Evolutionary conservation across 352 stramenopile species (phyloP).

Genomic region (Blastocystis sp.): DNA sequence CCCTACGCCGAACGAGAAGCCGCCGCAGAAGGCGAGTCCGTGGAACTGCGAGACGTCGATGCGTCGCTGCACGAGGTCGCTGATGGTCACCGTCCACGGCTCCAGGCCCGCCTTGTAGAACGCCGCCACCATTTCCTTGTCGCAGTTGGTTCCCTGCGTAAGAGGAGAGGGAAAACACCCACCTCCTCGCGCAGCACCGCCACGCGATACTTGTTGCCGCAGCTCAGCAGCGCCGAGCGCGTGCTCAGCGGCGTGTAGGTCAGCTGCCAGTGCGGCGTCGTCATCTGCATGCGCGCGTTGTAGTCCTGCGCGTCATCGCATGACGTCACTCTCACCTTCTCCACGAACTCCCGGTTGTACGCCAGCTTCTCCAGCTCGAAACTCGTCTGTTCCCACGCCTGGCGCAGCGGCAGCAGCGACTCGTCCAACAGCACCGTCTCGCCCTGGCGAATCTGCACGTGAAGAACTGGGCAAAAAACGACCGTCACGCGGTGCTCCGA

Average conservation of each 20-base stretch:
- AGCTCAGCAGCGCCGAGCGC: conserved; percentile 66
- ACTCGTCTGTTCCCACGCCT: conserved; percentile 94
- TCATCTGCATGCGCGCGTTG: conserved; percentile 68
- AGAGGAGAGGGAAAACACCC: background rate
- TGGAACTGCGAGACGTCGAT: conserved; percentile 84
- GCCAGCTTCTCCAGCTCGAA: conserved; percentile 64
- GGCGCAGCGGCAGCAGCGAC: conserved; percentile 73
- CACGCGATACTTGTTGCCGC: conserved; percentile 75
- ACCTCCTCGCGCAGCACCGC: conserved; percentile 87
- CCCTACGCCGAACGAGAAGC: conserved; percentile 84
- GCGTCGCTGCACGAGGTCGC: conserved; percentile 79
- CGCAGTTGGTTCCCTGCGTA: conserved; percentile 82
- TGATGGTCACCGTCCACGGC: conserved; percentile 92
- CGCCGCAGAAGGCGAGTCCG: conserved; percentile 91
- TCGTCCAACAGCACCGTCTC: conserved; percentile 59
- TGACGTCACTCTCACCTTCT: background rate
- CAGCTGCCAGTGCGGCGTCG: conserved; percentile 65
- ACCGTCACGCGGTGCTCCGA: background rate
- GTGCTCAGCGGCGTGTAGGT: conserved; percentile 67
- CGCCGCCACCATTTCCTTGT: conserved; percentile 92
- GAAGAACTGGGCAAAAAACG: background rate
- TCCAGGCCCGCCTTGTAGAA: conserved; percentile 92
- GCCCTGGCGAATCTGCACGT: background rate
- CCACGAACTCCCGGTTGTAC: conserved; percentile 12
- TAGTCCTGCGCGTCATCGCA: background rate